Evolutionary conservation across 768 basidiomycete genomes (phyloP).

Genomic region (Termitomyces sp.): DNA sequence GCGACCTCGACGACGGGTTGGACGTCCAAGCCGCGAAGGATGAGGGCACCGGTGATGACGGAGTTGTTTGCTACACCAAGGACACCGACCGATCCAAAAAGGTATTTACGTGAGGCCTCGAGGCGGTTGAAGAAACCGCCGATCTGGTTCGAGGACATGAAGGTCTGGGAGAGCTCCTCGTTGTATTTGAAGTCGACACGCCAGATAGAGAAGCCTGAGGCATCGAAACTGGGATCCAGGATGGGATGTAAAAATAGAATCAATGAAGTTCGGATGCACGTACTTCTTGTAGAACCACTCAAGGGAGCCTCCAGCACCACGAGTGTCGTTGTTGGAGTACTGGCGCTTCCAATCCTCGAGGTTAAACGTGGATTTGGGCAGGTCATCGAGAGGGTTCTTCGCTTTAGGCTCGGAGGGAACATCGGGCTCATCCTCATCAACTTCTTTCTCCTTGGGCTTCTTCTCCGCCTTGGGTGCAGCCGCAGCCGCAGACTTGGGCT

Average conservation of each 20-base stretch:
- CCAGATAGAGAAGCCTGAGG: conserved; percentile 86
- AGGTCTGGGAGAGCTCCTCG: conserved; percentile 83
- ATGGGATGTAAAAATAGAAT: neutral
- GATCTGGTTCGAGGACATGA: conserved; percentile 94
- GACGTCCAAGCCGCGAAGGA: conserved; percentile 75
- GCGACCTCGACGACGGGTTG: conserved; percentile 70
- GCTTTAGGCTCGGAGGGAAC: conserved; percentile 77
- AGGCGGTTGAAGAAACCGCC: conserved; percentile 97
- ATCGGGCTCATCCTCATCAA: conserved; percentile 75
- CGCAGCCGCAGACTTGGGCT: conserved; percentile 47
- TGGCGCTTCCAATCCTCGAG: conserved; percentile 96
- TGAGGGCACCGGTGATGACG: conserved; percentile 74
- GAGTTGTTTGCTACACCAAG: conserved; percentile 77
- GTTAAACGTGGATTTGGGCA: conserved; percentile 85
- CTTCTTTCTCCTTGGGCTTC: conserved; percentile 54
- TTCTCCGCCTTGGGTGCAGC: conserved; percentile 54
- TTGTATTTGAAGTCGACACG: conserved; percentile 97
- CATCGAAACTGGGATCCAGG: conserved; percentile 62
- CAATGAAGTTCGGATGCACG: conserved; percentile 32
- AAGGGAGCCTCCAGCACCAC: conserved; percentile 70
- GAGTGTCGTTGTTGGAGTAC: conserved; percentile 98
- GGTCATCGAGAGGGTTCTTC: conserved; percentile 91
- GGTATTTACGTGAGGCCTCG: conserved; percentile 94
- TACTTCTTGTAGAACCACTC: conserved; percentile 98
- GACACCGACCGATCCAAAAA: conserved; percentile 91